Evolutionary conservation across 768 basidiomycete species (phyloP).

Genomic region (Lenzites betulinus): DNA sequence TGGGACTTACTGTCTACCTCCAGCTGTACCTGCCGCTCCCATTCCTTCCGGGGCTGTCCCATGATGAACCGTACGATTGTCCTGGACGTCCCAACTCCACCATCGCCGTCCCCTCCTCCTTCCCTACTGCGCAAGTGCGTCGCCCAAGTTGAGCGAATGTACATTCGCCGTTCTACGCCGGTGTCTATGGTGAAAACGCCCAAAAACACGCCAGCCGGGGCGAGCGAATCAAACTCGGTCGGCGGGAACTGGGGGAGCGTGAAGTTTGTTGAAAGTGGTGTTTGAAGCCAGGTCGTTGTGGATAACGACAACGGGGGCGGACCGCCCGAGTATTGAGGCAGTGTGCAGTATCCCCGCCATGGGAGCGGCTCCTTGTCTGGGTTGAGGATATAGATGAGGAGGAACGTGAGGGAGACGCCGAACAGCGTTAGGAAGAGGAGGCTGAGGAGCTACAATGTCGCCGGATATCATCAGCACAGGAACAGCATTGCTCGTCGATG

Average conservation of each 20-base stretch:
- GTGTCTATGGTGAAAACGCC: slow-evolving; percentile 92
- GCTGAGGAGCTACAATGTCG: slow-evolving; percentile 56
- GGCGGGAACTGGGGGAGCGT: slow-evolving; percentile 66
- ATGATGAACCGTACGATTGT: slow-evolving; percentile 89
- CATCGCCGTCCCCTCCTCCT: slow-evolving; percentile 70
- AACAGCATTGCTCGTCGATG: too few species aligned
- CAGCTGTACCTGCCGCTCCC: slow-evolving; percentile 75
- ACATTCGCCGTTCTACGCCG: slow-evolving; percentile 79
- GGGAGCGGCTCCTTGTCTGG: slow-evolving; percentile 95
- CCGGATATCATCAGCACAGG: background rate
- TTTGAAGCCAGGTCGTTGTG: slow-evolving; percentile 41
- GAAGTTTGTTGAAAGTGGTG: slow-evolving; percentile 37
- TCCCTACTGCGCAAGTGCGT: slow-evolving; percentile 75
- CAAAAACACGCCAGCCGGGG: slow-evolving; percentile 84
- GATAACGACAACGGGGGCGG: slow-evolving; percentile 44
- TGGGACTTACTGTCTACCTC: slow-evolving; percentile 85
- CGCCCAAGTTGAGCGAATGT: slow-evolving; percentile 90
- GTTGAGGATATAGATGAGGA: slow-evolving; percentile 90
- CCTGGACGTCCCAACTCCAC: slow-evolving; percentile 73
- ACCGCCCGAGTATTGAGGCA: slow-evolving; percentile 53
- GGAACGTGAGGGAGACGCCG: slow-evolving; percentile 80
- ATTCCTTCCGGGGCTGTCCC: slow-evolving; percentile 78
- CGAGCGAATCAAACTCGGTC: slow-evolving; percentile 64
- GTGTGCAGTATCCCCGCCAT: slow-evolving; percentile 91
- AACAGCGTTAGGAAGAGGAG: slow-evolving; percentile 78